phyloP scores from a whole-genome alignment of 495 filamentous ascomycete genomes.

The Penicillium lividum region DNA sequence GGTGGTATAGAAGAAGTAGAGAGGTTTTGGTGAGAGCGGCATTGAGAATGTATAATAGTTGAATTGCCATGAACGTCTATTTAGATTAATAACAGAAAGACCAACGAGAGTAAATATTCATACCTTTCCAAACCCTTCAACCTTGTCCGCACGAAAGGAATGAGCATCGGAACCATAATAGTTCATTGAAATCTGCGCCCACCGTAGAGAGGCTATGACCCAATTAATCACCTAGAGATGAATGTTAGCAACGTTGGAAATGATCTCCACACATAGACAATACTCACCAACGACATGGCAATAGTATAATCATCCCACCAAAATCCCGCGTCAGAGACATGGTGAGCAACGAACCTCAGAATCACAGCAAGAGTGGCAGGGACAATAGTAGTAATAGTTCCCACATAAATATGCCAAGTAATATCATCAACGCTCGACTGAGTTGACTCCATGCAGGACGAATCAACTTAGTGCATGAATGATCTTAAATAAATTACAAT shows the following conservation, averaged over 20 bases:
- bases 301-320: conserved; percentile 47
- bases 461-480: background rate
- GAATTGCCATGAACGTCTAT: conserved; percentile 28
- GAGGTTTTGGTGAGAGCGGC: conserved; percentile 33
- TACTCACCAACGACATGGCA: conserved; percentile 28
- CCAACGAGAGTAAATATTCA: background rate
- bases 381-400: conserved; percentile 31
- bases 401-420: conserved; percentile 28
- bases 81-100: background rate
- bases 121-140: conserved; percentile 27
- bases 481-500: background rate
- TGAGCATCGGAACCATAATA: conserved; percentile 20
- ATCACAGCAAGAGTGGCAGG: conserved; percentile 34
- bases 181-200: conserved; percentile 21
- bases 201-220: conserved; percentile 25
- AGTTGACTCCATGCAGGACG: conserved; percentile 15
- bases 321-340: conserved; percentile 26
- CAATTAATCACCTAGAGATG: conserved; percentile 22
- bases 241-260: background rate
- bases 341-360: conserved; percentile 30
- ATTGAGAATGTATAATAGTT: conserved; percentile 31
- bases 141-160: conserved; percentile 13
- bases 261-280: background rate
- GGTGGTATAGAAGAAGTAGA: conserved; percentile 44
- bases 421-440: conserved; percentile 19